A percentile compares a stretch with the other conserved stretches of the same genome.
These are phyloP conservation scores for Oropetium thomaeum DNA, from an alignment of 176 grass and related monocot species.

Conservation along the genomic window DNA sequence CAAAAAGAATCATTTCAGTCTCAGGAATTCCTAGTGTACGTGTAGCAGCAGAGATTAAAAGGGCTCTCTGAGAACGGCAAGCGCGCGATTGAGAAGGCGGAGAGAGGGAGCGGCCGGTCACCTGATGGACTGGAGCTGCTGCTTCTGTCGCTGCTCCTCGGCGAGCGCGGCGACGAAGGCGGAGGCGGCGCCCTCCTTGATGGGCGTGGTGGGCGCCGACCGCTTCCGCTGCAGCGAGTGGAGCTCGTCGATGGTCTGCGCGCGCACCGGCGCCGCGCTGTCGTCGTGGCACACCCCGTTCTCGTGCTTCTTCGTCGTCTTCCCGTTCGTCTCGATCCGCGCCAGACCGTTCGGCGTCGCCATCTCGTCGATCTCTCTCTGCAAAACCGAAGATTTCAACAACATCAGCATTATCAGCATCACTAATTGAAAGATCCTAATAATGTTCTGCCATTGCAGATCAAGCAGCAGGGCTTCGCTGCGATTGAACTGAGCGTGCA, in stretches of 20 bases:
- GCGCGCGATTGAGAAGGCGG: too few relatives aligned
- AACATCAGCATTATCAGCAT: constrained; percentile 28
- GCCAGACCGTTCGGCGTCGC: constrained; percentile 59
- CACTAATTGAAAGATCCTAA: not conserved
- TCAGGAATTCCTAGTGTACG: too few relatives aligned
- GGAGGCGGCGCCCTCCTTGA: constrained; percentile 44
- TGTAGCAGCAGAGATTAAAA: not conserved
- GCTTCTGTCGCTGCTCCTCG: constrained; percentile 54
- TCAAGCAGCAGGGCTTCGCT: not conserved
- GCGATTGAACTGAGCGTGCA: not conserved
- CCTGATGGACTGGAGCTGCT: constrained; percentile 98
- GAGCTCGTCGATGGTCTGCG: constrained; percentile 95
- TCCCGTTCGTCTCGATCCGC: constrained; percentile 66
- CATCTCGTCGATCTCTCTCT: not conserved
- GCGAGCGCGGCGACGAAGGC: constrained; percentile 49
- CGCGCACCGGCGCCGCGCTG: constrained; percentile 68
- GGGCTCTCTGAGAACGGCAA: not conserved
- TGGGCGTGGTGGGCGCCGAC: constrained; percentile 76
- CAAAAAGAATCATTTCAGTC: not conserved
- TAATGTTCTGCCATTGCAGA: constrained; percentile 12
- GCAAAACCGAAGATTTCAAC: not conserved
- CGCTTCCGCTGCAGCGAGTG: constrained; percentile 87
- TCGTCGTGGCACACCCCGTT: constrained; percentile 98
- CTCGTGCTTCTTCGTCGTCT: constrained; percentile 49
- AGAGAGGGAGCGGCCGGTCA: not conserved